Conservation (phyloP, 176 grass and related monocot species). For the Triticum urartu region DNA sequence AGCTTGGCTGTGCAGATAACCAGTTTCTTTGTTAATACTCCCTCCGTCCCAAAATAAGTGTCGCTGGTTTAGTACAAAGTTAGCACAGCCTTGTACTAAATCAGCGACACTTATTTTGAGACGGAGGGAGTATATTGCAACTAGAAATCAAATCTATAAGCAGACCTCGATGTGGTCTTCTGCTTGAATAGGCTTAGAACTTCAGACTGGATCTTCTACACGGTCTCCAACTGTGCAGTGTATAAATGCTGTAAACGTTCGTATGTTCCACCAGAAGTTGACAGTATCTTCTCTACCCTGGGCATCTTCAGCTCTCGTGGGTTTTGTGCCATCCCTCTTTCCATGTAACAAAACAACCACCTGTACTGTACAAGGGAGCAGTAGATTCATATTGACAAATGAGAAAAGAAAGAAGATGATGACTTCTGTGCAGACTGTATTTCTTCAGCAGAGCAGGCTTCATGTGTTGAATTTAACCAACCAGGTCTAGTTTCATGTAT, state of each 20-base stretch:
- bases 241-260: background rate
- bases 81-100: too few species aligned
- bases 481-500: background rate
- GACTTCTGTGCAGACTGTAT: conserved; percentile 9
- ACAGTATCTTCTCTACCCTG: conserved; percentile 15
- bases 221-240: background rate
- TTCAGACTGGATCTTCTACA: conserved; percentile 27
- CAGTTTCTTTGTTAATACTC: background rate
- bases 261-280: conserved; percentile 9
- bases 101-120: too few species aligned
- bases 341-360: background rate
- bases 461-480: conserved; percentile 10
- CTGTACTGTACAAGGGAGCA: conserved; percentile 18
- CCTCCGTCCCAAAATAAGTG: too few species aligned
- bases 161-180: conserved; percentile 34
- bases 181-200: conserved; percentile 28
- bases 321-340: conserved; percentile 21
- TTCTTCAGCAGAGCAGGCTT: background rate
- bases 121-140: background rate
- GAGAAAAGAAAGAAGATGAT: conserved; percentile 3
- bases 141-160: conserved; percentile 9
- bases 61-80: too few species aligned
- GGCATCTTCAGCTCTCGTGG: conserved; percentile 13
- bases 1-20: conserved; percentile 8
- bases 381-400: conserved; percentile 29